Conservation (phyloP, 345 rosid species). For the Pelargonium nanum region DNA sequence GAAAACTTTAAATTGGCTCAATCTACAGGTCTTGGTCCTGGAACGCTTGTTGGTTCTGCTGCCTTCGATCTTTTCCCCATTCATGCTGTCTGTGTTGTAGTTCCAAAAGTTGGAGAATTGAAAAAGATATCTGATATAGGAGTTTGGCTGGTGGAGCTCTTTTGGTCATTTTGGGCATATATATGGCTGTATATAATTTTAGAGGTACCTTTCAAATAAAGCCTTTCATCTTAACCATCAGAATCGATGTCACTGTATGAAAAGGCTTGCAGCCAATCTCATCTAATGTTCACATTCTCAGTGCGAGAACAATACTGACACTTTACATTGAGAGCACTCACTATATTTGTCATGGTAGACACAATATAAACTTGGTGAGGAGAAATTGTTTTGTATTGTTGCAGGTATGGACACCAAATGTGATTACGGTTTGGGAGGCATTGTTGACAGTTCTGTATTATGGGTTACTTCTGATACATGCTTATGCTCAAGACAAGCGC, state of each 20-base stretch:
- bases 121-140: slow-evolving; percentile 93
- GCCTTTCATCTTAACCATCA: slow-evolving; percentile 2
- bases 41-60: slow-evolving; percentile 97
- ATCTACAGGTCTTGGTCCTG: slow-evolving; percentile 78
- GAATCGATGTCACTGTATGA: neutral
- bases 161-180: slow-evolving; percentile 99
- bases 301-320: neutral
- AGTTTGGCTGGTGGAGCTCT: slow-evolving; percentile 88
- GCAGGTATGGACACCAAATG: slow-evolving; percentile 89
- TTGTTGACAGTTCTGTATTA: slow-evolving; percentile 68
- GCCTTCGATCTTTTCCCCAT: slow-evolving; percentile 97
- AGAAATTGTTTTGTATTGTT: slow-evolving; percentile 13
- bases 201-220: slow-evolving; percentile 38
- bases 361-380: slow-evolving; percentile 3
- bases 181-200: slow-evolving; percentile 87
- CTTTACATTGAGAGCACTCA: neutral
- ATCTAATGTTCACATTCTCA: neutral
- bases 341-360: slow-evolving; percentile 6
- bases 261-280: neutral
- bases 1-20: slow-evolving; percentile 3
- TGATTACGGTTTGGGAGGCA: slow-evolving; percentile 81
- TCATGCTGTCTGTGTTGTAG: slow-evolving; percentile 90
- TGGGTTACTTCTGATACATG: slow-evolving; percentile 61
- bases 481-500: slow-evolving; percentile 90
- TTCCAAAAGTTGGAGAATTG: slow-evolving; percentile 90